Base-by-base conservation (phyloP, 106 monocot species). In the Apostasia ramifera region DNA sequence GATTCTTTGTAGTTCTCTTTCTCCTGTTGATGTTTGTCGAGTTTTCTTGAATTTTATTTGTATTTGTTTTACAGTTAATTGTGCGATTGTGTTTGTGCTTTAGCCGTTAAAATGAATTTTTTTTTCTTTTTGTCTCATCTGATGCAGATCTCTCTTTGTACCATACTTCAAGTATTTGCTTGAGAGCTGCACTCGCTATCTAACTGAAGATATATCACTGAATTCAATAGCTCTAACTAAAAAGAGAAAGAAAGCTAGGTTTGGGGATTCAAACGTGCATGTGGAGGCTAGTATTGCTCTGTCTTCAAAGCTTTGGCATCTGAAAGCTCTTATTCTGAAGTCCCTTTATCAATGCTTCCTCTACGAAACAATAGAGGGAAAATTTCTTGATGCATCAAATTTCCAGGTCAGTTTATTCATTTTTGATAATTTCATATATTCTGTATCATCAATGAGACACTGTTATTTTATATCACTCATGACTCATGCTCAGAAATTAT, bases 111-210 rank as follows among this genome's bases (percentile, higher is more conserved):
- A 26, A 26, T 26, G 26, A 26, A 26, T 26, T 26, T 26, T 26
- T 49, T 65, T 46, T 47, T 8, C 11, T 10, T 40, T 2, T 8
- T 62, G 10, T 14, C 26, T 2, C 1, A 49, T 48, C 26, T 57
- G 53, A 44, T 72, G 52, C 82, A 98, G 98, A 74, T 90, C 98
- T 38, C 70, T 98, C 55, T 98, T 98, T 74, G 85, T 93, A 59
- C 98, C 98, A 72, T 98, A 93, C 71, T 98, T 93, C 90, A 98
- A 98, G 71, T 90, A 93, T 77, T 78, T 98, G 76, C 50, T 90
- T 66, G 85, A 92, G 63, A 76, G 85, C 52, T 89, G 78, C 26
- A 72, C 72, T 2, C 77, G 55, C 14, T 77, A 83, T 78, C 78
- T 93, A 48, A 80, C 78, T 63, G 85, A 85, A 59, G 79, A 83